Evolutionary conservation across 352 stramenopile genomes (phyloP).

Genomic region (Phytophthora multivora): DNA sequence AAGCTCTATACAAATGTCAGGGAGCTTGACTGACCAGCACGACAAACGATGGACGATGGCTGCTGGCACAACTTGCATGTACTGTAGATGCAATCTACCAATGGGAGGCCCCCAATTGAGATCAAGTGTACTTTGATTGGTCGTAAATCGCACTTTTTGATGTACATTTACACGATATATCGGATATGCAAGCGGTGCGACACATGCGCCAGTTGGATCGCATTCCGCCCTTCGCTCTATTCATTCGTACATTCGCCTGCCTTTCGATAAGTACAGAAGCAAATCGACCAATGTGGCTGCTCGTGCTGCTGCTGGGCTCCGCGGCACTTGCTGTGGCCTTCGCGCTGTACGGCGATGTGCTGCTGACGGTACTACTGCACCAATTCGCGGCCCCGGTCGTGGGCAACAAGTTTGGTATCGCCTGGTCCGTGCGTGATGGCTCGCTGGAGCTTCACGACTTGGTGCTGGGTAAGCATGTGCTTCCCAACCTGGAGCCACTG

Average conservation of each 20-base stretch:
- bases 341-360: constrained; percentile 52
- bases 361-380: constrained; percentile 63
- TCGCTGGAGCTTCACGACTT: constrained; percentile 68
- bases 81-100: background rate
- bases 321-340: constrained; percentile 35
- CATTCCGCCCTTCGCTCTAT: constrained; percentile 14
- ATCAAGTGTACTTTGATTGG: constrained; percentile 18
- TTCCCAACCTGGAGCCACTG: constrained; percentile 64
- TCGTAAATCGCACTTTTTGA: constrained; percentile 10
- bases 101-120: background rate
- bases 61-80: constrained; percentile 5
- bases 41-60: constrained; percentile 25
- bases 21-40: constrained; percentile 42
- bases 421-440: constrained; percentile 68
- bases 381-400: constrained; percentile 50
- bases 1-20: constrained; percentile 41
- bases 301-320: constrained; percentile 40
- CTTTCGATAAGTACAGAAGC: background rate
- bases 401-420: constrained; percentile 58
- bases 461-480: constrained; percentile 40
- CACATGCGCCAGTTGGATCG: constrained; percentile 14
- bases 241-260: constrained; percentile 9
- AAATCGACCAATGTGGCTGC: constrained; percentile 35
- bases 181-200: background rate
- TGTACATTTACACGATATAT: too few species aligned